These are phyloP conservation scores for Blastobotrys mokoenaii DNA, from an alignment of 805 yeast species.

Conservation along the genomic window DNA sequence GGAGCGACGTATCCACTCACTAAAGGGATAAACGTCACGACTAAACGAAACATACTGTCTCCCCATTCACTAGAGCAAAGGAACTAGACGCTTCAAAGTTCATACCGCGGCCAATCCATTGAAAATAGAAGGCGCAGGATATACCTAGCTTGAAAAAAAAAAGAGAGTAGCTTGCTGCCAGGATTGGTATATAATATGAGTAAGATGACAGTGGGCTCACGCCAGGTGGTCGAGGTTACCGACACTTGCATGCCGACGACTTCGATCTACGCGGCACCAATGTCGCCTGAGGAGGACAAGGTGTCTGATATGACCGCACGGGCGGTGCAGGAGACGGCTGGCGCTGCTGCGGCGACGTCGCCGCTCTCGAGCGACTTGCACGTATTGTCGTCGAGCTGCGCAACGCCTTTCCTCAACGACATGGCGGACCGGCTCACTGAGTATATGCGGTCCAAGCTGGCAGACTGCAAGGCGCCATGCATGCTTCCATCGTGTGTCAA, in stretches of 20 bases:
- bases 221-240: not conserved
- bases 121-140: too few relatives aligned
- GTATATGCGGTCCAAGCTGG: conserved; percentile 5
- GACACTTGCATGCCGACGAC: not conserved
- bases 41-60: too few relatives aligned
- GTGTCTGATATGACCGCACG: not conserved
- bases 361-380: not conserved
- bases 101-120: too few relatives aligned
- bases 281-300: not conserved
- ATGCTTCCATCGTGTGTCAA: conserved; percentile 85
- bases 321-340: conserved; percentile 1
- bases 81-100: too few relatives aligned
- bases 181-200: too few relatives aligned
- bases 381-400: not conserved
- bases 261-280: not conserved
- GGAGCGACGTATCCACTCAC: too few relatives aligned
- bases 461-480: conserved; percentile 8
- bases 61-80: too few relatives aligned
- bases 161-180: too few relatives aligned
- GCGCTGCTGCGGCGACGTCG: not conserved
- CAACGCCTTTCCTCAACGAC: conserved; percentile 3
- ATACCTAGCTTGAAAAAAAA: too few relatives aligned
- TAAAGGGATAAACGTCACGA: too few relatives aligned
- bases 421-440: conserved; percentile 11
- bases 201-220: too few relatives aligned